phyloP scores from a whole-genome alignment of 2,329 filamentous ascomycete genomes.

The Scorias spongiosa region DNA sequence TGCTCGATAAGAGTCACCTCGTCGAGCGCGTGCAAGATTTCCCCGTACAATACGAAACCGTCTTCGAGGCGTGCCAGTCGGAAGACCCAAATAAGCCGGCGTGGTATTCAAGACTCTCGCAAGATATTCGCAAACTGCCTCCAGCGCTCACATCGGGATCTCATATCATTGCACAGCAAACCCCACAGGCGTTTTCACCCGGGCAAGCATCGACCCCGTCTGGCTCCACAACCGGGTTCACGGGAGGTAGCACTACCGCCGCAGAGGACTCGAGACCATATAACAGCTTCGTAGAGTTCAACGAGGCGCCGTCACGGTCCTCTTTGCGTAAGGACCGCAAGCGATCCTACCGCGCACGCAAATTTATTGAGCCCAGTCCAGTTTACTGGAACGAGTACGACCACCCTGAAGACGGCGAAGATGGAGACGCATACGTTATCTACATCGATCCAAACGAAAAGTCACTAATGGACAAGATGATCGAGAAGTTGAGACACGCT shows the following conservation, averaged over 20 bases:
- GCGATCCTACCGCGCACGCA: slow-evolving; percentile 17
- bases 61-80: slow-evolving; percentile 33
- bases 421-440: slow-evolving; percentile 48
- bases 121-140: slow-evolving; percentile 39
- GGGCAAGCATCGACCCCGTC: slow-evolving; percentile 22
- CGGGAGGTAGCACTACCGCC: slow-evolving; percentile 17
- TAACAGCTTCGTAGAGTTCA: slow-evolving; percentile 21
- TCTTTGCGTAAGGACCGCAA: slow-evolving; percentile 30
- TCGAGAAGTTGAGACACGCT: slow-evolving; percentile 34
- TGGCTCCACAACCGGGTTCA: slow-evolving; percentile 22
- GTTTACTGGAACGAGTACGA: slow-evolving; percentile 81
- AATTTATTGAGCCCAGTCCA: slow-evolving; percentile 11
- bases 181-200: slow-evolving; percentile 10
- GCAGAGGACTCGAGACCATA: slow-evolving; percentile 16
- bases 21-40: slow-evolving; percentile 39
- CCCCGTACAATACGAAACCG: slow-evolving; percentile 37
- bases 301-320: slow-evolving; percentile 24
- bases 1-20: slow-evolving; percentile 32
- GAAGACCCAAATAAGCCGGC: slow-evolving; percentile 30
- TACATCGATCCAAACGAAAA: slow-evolving; percentile 56
- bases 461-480: slow-evolving; percentile 49
- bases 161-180: slow-evolving; percentile 6
- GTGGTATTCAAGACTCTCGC: slow-evolving; percentile 32
- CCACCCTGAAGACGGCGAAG: slow-evolving; percentile 46
- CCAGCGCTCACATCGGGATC: slow-evolving; percentile 18